Evolutionary conservation across 2,329 filamentous ascomycete genomes (phyloP).

Genomic region (Sporothrix variecibatus): DNA sequence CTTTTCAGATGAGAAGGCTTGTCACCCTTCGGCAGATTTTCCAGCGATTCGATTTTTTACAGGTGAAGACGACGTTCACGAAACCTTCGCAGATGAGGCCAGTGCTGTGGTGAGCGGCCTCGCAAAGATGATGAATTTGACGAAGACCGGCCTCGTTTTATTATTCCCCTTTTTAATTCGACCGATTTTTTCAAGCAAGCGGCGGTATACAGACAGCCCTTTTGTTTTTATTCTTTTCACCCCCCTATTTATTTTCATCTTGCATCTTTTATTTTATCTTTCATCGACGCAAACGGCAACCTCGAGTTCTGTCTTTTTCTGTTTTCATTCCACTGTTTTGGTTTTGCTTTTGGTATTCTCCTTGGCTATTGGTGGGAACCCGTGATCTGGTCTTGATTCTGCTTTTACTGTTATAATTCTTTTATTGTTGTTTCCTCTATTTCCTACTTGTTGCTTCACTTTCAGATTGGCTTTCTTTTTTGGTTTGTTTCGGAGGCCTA

Average conservation of each 20-base stretch:
- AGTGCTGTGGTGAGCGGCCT: not conserved
- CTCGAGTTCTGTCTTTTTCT: not conserved
- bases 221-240: not conserved
- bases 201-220: not conserved
- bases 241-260: conserved; percentile 26
- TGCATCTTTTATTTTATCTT: conserved; percentile 19
- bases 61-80: not conserved
- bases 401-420: not conserved
- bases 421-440: not conserved
- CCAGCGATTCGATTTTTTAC: not conserved
- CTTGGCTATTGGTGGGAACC: not conserved
- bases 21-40: not conserved
- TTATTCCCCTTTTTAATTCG: conserved; percentile 22
- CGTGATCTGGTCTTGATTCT: not conserved
- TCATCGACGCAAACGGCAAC: not conserved
- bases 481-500: conserved; percentile 22
- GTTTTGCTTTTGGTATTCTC: not conserved
- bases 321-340: not conserved
- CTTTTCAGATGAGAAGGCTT: no score
- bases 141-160: conserved; percentile 21
- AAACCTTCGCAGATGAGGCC: not conserved
- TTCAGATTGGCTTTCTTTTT: conserved; percentile 4
- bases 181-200: conserved; percentile 13
- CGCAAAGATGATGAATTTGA: conserved; percentile 20
- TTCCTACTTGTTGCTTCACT: not conserved